phyloP scores from a whole-genome alignment of 805 yeast genomes.

The Wickerhamomyces xylosicus region DNA sequence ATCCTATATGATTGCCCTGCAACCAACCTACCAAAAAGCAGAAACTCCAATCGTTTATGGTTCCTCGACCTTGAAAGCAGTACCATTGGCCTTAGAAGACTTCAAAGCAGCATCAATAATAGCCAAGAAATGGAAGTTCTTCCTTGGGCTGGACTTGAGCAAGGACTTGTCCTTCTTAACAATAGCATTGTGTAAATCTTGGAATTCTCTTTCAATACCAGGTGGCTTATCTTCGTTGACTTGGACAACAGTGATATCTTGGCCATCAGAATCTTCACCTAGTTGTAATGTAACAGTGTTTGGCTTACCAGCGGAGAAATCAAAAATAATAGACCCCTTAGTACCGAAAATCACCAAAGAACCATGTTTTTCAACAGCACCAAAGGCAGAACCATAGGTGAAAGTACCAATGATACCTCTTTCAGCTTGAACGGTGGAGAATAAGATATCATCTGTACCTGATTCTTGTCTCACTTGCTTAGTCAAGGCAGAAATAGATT shows the following conservation, averaged over 20 bases:
- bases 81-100: slow-evolving; percentile 48
- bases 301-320: slow-evolving; percentile 39
- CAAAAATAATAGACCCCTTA: slow-evolving; percentile 63
- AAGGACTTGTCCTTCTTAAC: slow-evolving; percentile 46
- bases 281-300: slow-evolving; percentile 20
- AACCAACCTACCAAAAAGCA: too few species aligned
- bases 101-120: slow-evolving; percentile 78
- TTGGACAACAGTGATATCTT: slow-evolving; percentile 10
- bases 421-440: slow-evolving; percentile 67
- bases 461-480: slow-evolving; percentile 66
- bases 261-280: slow-evolving; percentile 11
- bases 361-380: slow-evolving; percentile 64
- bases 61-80: slow-evolving; percentile 33
- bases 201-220: slow-evolving; percentile 48
- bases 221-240: slow-evolving; percentile 32
- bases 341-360: slow-evolving; percentile 67
- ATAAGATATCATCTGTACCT: slow-evolving; percentile 76
- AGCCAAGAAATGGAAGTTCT: slow-evolving; percentile 88
- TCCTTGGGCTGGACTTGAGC: slow-evolving; percentile 54
- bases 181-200: slow-evolving; percentile 52
- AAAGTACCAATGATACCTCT: slow-evolving; percentile 52
- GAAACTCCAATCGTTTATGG: background rate
- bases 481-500: slow-evolving; percentile 64
- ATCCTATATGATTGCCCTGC: too few species aligned
- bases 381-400: slow-evolving; percentile 35